These are phyloP conservation scores for Trichoderma sp. DNA, from an alignment of 2,329 filamentous ascomycete genomes.

Conservation along the genomic window DNA sequence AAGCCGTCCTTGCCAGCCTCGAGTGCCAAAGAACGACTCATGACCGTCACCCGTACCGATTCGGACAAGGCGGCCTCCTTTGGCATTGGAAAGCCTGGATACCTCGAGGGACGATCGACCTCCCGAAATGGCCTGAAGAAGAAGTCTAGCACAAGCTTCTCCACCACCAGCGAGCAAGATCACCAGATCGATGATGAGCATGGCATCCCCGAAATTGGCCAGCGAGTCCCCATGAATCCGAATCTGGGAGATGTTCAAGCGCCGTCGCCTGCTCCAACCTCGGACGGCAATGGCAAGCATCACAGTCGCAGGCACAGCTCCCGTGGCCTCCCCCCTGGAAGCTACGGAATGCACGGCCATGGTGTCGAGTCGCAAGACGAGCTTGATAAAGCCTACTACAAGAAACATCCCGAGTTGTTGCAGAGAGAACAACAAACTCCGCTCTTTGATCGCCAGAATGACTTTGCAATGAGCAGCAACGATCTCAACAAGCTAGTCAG, in stretches of 20 bases:
- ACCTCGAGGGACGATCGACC: slow-evolving; percentile 47
- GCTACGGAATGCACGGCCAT: slow-evolving; percentile 90
- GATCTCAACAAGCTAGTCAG: slow-evolving; percentile 88
- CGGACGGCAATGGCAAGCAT: slow-evolving; percentile 45
- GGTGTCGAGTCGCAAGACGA: slow-evolving; percentile 72
- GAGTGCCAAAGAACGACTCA: slow-evolving; percentile 79
- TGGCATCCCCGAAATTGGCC: slow-evolving; percentile 88
- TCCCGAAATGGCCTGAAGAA: slow-evolving; percentile 56
- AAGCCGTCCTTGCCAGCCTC: slow-evolving; percentile 78
- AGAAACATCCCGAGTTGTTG: slow-evolving; percentile 80
- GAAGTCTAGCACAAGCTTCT: slow-evolving; percentile 59
- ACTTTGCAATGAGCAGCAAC: slow-evolving; percentile 84
- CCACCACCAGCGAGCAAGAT: slow-evolving; percentile 48
- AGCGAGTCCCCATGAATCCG: slow-evolving; percentile 89
- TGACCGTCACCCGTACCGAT: slow-evolving; percentile 83
- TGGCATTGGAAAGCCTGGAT: slow-evolving; percentile 69
- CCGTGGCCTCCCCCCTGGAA: slow-evolving; percentile 71
- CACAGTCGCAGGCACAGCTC: slow-evolving; percentile 73
- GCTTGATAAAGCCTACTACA: slow-evolving; percentile 87
- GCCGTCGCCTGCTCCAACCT: slow-evolving; percentile 69
- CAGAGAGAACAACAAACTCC: slow-evolving; percentile 67
- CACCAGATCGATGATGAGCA: slow-evolving; percentile 66
- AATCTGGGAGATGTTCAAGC: slow-evolving; percentile 95
- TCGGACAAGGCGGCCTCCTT: slow-evolving; percentile 82
- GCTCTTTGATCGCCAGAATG: slow-evolving; percentile 55